Evolutionary conservation across 2,329 filamentous ascomycete genomes (phyloP).

Genomic region (Keithomyces neogunnii): DNA sequence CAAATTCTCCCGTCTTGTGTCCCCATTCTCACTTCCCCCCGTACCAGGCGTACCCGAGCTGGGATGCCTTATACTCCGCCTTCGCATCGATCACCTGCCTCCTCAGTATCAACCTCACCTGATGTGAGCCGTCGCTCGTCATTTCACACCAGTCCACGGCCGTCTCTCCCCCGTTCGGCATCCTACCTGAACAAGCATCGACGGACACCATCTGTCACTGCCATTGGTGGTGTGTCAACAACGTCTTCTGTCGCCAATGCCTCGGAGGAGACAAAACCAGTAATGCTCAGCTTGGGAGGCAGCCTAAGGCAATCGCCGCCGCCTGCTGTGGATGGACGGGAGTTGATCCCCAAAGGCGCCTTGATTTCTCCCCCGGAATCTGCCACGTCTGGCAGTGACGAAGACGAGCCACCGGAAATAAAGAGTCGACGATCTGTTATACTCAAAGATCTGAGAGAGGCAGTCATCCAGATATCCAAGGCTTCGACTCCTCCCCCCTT

Average conservation of each 20-base stretch:
- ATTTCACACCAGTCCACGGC: conserved; percentile 40
- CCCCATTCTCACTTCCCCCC: conserved; percentile 2
- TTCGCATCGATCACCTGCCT: conserved; percentile 54
- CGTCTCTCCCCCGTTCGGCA: conserved; percentile 52
- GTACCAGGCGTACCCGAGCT: conserved; percentile 14
- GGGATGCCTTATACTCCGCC: conserved; percentile 87
- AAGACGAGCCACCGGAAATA: conserved; percentile 52
- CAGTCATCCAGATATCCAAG: conserved; percentile 67
- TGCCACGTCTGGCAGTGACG: conserved; percentile 70
- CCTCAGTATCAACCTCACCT: conserved; percentile 49
- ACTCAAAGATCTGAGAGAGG: conserved; percentile 66
- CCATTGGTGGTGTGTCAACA: conserved; percentile 17
- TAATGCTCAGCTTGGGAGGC: conserved; percentile 31
- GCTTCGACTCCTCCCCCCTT: conserved; percentile 38
- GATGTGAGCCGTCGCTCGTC: conserved; percentile 51
- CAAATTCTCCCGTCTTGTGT: no score
- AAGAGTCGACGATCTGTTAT: conserved; percentile 42
- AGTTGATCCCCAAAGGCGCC: conserved; percentile 68
- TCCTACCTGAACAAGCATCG: conserved; percentile 59
- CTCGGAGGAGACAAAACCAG: conserved; percentile 12
- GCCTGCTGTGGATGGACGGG: conserved; percentile 61
- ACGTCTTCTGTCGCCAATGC: conserved; percentile 24
- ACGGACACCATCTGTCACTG: conserved; percentile 42
- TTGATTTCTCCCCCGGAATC: conserved; percentile 91
- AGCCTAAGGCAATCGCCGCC: conserved; percentile 77